Conservation (phyloP, 2,329 filamentous ascomycete species). For the Remersonia thermophila region DNA sequence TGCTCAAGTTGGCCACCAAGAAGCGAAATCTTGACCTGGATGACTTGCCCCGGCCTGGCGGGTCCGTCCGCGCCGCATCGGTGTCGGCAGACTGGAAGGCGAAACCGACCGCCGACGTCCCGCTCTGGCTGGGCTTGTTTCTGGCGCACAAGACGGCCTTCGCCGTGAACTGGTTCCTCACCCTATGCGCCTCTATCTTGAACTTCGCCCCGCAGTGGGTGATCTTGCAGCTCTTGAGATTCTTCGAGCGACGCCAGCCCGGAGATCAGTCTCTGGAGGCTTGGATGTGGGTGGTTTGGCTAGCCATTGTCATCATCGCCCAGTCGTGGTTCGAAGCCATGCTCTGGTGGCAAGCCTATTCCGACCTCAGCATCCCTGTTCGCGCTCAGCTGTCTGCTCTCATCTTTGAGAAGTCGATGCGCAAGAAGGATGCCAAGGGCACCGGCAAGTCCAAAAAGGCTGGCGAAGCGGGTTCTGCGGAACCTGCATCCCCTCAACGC, state of each 20-base stretch:
- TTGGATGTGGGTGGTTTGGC: conserved; percentile 55
- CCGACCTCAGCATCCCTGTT: conserved; percentile 51
- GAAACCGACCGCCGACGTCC: conserved; percentile 31
- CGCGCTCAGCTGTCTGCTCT: conserved; percentile 58
- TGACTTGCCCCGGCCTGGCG: conserved; percentile 51
- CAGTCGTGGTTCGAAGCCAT: conserved; percentile 51
- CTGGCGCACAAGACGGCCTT: conserved; percentile 45
- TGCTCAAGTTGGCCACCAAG: conserved; percentile 43
- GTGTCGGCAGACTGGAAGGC: conserved; percentile 38
- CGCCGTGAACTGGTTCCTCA: conserved; percentile 45
- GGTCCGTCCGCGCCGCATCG: conserved; percentile 38
- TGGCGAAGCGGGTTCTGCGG: conserved; percentile 18
- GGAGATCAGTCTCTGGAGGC: conserved; percentile 39
- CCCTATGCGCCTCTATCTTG: conserved; percentile 40
- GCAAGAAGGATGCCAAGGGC: conserved; percentile 64
- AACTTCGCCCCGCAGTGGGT: conserved; percentile 60
- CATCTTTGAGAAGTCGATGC: conserved; percentile 66
- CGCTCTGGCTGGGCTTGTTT: conserved; percentile 49
- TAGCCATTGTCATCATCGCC: conserved; percentile 48
- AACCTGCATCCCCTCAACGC: conserved; percentile 19
- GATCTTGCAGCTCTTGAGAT: conserved; percentile 51
- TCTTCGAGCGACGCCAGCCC: conserved; percentile 44
- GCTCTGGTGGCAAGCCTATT: conserved; percentile 54
- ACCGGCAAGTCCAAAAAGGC: conserved; percentile 35
- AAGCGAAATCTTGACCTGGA: conserved; percentile 48